phyloP scores from a whole-genome alignment of 2,329 filamentous ascomycete genomes.

The Stylonectria norvegica region DNA sequence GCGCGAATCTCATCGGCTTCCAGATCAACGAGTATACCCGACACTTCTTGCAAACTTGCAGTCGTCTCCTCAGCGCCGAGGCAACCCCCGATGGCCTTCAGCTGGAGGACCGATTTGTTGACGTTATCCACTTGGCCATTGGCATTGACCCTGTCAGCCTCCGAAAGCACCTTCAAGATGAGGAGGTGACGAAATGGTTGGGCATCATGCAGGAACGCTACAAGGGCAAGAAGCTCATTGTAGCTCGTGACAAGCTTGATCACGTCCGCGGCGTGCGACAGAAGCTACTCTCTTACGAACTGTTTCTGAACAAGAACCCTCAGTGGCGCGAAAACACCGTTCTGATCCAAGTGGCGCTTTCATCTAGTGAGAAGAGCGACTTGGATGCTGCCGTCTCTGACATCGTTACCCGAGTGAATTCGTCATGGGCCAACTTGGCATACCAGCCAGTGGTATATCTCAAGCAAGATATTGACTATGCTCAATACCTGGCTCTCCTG shows the following conservation, averaged over 20 bases:
- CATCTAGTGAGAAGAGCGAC: conserved; percentile 82
- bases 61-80: conserved; percentile 83
- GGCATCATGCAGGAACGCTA: conserved; percentile 78
- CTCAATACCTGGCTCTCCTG: conserved; percentile 88
- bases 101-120: conserved; percentile 88
- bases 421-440: conserved; percentile 81
- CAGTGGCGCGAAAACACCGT: conserved; percentile 86
- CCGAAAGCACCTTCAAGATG: conserved; percentile 64
- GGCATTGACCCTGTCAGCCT: conserved; percentile 84
- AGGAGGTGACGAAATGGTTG: conserved; percentile 75
- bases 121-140: conserved; percentile 81
- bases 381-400: conserved; percentile 85
- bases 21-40: conserved; percentile 91
- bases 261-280: conserved; percentile 88
- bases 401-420: conserved; percentile 93
- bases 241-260: conserved; percentile 91
- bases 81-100: conserved; percentile 85
- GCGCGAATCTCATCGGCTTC: conserved; percentile 88
- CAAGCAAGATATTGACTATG: conserved; percentile 89
- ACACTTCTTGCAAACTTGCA: conserved; percentile 95
- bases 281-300: conserved; percentile 86
- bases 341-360: conserved; percentile 89
- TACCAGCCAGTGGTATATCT: conserved; percentile 92
- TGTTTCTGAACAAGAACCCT: conserved; percentile 92
- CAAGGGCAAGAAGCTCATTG: conserved; percentile 83